A percentile compares a stretch with the other conserved stretches of the same genome.
These are phyloP conservation scores for Thelonectria rubi DNA, from an alignment of 2,329 filamentous ascomycete species.

Conservation along the genomic window DNA sequence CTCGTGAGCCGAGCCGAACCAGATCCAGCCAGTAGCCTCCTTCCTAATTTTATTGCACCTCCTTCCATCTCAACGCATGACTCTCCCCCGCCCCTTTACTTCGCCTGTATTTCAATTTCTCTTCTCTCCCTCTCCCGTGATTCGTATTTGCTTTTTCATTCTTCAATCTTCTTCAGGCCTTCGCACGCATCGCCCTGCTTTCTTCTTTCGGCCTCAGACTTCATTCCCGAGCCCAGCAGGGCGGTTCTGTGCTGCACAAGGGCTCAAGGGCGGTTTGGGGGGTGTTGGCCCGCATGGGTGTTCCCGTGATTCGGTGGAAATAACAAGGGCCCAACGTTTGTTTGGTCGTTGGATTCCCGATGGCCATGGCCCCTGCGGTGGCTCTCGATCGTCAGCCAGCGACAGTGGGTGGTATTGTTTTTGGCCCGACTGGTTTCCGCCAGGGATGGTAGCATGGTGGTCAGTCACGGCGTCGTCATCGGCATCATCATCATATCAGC, in stretches of 20 bases:
- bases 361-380: not conserved
- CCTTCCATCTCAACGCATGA: not conserved
- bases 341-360: not conserved
- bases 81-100: not conserved
- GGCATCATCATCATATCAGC: conserved; percentile 6
- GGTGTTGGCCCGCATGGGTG: not conserved
- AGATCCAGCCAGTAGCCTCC: not conserved
- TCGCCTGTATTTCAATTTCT: not conserved
- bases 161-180: not conserved
- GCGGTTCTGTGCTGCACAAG: not conserved
- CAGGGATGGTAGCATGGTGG: not conserved
- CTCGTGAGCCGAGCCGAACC: not conserved
- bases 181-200: not conserved
- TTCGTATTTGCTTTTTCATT: not conserved
- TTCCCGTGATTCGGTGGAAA: not conserved
- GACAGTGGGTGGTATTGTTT: conserved; percentile 4
- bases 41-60: not conserved
- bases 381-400: conserved; percentile 13
- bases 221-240: not conserved
- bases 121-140: not conserved
- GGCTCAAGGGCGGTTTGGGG: not conserved
- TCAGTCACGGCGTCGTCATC: conserved; percentile 9
- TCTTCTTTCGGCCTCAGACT: not conserved
- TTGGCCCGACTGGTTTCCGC: not conserved
- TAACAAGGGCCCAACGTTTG: not conserved